Conservation (phyloP, 2,329 filamentous ascomycete species). For the Uncinocarpus reesii region DNA sequence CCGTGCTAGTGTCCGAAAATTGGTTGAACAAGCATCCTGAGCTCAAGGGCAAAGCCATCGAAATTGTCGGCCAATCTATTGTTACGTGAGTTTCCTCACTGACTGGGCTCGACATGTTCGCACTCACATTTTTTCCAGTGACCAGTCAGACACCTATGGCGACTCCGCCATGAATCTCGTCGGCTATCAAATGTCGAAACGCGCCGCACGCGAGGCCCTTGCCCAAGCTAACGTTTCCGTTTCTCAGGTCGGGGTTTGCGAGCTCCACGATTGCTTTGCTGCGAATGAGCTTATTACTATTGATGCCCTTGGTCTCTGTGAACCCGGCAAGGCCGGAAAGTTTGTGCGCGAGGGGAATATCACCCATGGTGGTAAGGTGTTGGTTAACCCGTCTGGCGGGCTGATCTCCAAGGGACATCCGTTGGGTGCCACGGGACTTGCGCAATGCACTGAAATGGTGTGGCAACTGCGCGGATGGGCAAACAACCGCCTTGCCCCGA, state of each 20-base stretch:
- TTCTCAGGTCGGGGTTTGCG: slow-evolving; percentile 20
- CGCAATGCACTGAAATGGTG: slow-evolving; percentile 25
- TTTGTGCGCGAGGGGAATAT: slow-evolving; percentile 21
- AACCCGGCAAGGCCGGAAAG: slow-evolving; percentile 19
- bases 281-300: slow-evolving; percentile 23
- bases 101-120: not conserved
- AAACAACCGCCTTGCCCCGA: slow-evolving; percentile 20
- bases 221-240: slow-evolving; percentile 18
- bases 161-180: slow-evolving; percentile 23
- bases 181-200: slow-evolving; percentile 23
- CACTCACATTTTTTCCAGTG: too few species aligned
- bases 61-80: slow-evolving; percentile 19
- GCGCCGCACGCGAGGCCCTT: slow-evolving; percentile 20
- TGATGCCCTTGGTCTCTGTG: slow-evolving; percentile 21
- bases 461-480: slow-evolving; percentile 28
- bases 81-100: slow-evolving; percentile 12
- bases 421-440: slow-evolving; percentile 25
- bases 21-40: slow-evolving; percentile 18
- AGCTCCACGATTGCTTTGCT: slow-evolving; percentile 26
- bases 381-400: slow-evolving; percentile 25
- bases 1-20: slow-evolving; percentile 18
- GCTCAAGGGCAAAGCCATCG: slow-evolving; percentile 16
- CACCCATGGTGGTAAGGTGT: slow-evolving; percentile 19
- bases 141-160: slow-evolving; percentile 14
- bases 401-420: slow-evolving; percentile 27